Evolutionary conservation across 2,329 filamentous ascomycete species (phyloP).

Genomic region (Xylaria multiplex): DNA sequence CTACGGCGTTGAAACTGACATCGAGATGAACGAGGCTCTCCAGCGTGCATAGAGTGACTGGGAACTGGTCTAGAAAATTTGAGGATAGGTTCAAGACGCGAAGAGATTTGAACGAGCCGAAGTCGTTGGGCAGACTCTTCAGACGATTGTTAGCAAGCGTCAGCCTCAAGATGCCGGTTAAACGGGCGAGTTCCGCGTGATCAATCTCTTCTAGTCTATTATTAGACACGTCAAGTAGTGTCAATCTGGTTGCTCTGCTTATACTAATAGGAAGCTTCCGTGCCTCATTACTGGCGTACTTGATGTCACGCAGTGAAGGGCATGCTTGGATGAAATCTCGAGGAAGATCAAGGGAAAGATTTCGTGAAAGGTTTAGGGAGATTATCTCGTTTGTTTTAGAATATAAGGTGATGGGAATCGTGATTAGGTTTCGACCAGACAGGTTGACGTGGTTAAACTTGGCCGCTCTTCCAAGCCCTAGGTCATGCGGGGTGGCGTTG

Average conservation of each 20-base stretch:
- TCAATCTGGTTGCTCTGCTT: constrained; percentile 80
- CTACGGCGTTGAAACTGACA: constrained; percentile 94
- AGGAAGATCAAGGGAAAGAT: constrained; percentile 89
- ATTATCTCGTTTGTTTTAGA: constrained; percentile 92
- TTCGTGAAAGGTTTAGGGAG: constrained; percentile 91
- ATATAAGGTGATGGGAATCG: constrained; percentile 94
- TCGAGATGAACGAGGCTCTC: constrained; percentile 90
- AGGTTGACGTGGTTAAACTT: constrained; percentile 96
- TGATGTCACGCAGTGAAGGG: constrained; percentile 90
- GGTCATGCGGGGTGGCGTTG: constrained; percentile 78
- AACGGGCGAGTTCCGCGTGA: constrained; percentile 79
- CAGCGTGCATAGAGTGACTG: constrained; percentile 83
- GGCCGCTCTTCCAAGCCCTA: constrained; percentile 81
- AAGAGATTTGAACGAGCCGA: constrained; percentile 80
- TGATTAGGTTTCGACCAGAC: constrained; percentile 87
- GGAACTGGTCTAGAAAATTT: constrained; percentile 88
- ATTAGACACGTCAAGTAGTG: constrained; percentile 93
- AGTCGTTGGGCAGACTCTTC: constrained; percentile 80
- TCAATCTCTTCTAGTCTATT: constrained; percentile 90
- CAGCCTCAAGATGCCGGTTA: constrained; percentile 83
- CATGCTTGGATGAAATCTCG: constrained; percentile 97
- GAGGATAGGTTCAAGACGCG: constrained; percentile 92
- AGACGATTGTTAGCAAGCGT: constrained; percentile 95
- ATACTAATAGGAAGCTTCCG: constrained; percentile 86
- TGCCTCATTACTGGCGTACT: constrained; percentile 94